Conservation (phyloP, 352 stramenopile genomes). For the Globisporangium carolinianum region DNA sequence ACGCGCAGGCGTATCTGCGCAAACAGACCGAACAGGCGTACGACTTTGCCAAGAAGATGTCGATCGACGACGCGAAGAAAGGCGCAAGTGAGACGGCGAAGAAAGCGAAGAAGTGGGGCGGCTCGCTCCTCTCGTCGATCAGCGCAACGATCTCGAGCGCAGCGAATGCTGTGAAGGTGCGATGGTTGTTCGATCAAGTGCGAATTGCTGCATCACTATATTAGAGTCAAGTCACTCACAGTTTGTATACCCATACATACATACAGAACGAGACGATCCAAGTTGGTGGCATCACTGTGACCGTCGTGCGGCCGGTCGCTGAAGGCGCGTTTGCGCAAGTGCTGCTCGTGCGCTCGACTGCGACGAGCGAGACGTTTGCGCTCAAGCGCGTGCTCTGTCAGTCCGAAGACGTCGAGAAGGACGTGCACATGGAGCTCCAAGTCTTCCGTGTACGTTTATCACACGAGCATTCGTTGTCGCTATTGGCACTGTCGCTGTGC, state of each 20-base stretch:
- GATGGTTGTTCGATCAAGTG: background rate
- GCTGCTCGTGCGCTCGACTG: slow-evolving; percentile 63
- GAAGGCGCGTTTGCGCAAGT: slow-evolving; percentile 80
- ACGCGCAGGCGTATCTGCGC: slow-evolving; percentile 55
- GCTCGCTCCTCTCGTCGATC: slow-evolving; percentile 71
- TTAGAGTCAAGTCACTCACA: no score
- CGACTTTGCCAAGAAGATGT: slow-evolving; percentile 87
- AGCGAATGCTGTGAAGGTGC: slow-evolving; percentile 48
- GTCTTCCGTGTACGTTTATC: slow-evolving; percentile 49
- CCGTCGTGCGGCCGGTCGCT: slow-evolving; percentile 58
- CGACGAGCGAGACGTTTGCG: slow-evolving; percentile 65
- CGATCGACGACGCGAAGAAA: slow-evolving; percentile 81
- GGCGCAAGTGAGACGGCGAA: slow-evolving; percentile 76
- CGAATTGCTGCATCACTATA: no score
- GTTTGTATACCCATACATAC: no score
- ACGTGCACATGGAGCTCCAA: slow-evolving; percentile 73
- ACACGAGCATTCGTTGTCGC: no score
- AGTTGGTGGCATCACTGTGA: slow-evolving; percentile 62
- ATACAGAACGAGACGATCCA: slow-evolving; percentile 69
- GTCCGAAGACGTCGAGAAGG: slow-evolving; percentile 70
- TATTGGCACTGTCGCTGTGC: no score
- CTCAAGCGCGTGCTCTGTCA: slow-evolving; percentile 81
- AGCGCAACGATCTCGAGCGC: slow-evolving; percentile 70
- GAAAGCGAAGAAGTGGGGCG: slow-evolving; percentile 85
- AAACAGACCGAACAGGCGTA: slow-evolving; percentile 84